Conservation (phyloP, 345 rosid species). For the Populus nigra region DNA sequence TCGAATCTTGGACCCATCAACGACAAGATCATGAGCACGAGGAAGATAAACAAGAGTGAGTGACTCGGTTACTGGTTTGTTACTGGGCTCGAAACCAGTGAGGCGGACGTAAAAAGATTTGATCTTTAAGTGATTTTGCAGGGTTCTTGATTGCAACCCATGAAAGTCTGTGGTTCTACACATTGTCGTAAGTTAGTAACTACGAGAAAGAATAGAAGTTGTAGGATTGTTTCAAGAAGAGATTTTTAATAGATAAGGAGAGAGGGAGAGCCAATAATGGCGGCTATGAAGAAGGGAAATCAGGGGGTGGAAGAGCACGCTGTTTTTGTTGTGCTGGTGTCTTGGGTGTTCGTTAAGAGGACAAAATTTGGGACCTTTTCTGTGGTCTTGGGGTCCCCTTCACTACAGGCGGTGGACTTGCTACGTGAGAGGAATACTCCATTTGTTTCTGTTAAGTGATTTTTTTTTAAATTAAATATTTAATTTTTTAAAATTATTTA, state of each 20-base stretch:
- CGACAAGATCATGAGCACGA: slow-evolving; percentile 52
- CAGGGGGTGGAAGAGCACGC: slow-evolving; percentile 21
- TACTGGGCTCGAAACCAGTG: slow-evolving; percentile 19
- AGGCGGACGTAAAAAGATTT: slow-evolving; percentile 62
- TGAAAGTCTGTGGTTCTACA: slow-evolving; percentile 52
- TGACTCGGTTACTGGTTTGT: slow-evolving; percentile 40
- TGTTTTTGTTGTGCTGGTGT: slow-evolving; percentile 1
- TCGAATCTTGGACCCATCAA: slow-evolving; percentile 56
- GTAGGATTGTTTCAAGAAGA: neutral
- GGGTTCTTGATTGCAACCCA: slow-evolving; percentile 17
- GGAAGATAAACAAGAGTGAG: slow-evolving; percentile 74
- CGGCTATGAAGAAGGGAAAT: neutral
- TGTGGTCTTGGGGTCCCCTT: too few species aligned
- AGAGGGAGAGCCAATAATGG: neutral
- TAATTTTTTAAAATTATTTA: too few species aligned
- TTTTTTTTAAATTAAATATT: too few species aligned
- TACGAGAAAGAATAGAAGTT: neutral
- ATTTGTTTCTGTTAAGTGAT: too few species aligned
- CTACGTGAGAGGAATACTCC: neutral
- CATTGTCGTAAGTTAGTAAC: slow-evolving; percentile 32
- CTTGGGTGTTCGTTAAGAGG: neutral
- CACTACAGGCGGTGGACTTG: neutral
- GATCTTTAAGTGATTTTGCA: slow-evolving; percentile 33
- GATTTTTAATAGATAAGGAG: neutral
- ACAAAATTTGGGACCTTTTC: too few species aligned